Percentiles rank a stretch among this genome's conserved stretches.
Evolutionary conservation across 1,139 yeast species (phyloP).

Genomic region (Yarrowia galli): DNA sequence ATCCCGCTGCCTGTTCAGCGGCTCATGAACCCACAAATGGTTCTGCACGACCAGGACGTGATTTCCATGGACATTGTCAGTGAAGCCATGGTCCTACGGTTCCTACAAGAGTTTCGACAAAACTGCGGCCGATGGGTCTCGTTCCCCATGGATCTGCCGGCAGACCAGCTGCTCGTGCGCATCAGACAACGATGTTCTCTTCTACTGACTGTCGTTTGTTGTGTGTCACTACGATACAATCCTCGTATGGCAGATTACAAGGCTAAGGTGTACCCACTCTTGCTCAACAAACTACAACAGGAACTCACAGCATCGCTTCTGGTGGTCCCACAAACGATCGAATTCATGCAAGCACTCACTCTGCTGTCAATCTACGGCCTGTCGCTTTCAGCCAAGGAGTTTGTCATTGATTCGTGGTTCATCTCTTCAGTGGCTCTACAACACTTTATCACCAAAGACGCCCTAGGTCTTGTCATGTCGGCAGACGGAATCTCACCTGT

Average conservation of each 20-base stretch:
- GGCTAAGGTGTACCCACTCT: conserved; percentile 51
- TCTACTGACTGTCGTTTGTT: conserved; percentile 69
- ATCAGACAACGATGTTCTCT: conserved; percentile 65
- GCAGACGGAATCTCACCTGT: conserved; percentile 51
- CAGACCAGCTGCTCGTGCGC: conserved; percentile 60
- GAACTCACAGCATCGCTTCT: conserved; percentile 60
- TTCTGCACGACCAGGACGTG: conserved; percentile 54
- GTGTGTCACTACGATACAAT: conserved; percentile 63
- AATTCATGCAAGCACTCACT: conserved; percentile 70
- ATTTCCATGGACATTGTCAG: conserved; percentile 61
- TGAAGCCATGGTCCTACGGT: conserved; percentile 57
- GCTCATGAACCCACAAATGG: conserved; percentile 52
- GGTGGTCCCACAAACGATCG: conserved; percentile 57
- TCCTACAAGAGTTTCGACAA: conserved; percentile 66
- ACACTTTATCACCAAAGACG: conserved; percentile 61
- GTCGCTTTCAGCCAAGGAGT: conserved; percentile 61
- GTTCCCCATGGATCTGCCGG: conserved; percentile 63
- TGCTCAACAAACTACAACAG: conserved; percentile 51
- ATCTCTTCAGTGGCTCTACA: conserved; percentile 65
- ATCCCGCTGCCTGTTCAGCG: conserved; percentile 58
- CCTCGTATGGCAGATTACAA: conserved; percentile 43
- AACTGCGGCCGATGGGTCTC: conserved; percentile 83
- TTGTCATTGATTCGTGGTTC: conserved; percentile 66
- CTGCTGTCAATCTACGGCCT: conserved; percentile 67
- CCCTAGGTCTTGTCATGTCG: conserved; percentile 51